Conservation (phyloP, 805 yeast genomes). For the Zygosaccharomyces bailii region DNA sequence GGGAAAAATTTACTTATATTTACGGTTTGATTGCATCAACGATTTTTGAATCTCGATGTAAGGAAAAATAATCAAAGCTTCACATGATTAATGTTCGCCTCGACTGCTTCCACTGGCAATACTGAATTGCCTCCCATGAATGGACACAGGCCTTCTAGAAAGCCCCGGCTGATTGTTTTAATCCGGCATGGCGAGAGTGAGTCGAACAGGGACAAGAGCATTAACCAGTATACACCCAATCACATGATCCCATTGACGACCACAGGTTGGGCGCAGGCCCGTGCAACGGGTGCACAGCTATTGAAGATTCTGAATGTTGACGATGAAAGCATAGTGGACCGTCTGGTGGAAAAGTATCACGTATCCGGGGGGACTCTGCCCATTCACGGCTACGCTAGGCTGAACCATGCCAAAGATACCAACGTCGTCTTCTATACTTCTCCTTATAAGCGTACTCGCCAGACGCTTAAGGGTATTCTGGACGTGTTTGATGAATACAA, state of each 20-base stretch:
- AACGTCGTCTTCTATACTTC: conserved; percentile 77
- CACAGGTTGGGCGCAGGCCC: conserved; percentile 64
- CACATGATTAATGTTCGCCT: not conserved
- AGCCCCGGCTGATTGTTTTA: conserved; percentile 62
- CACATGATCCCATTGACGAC: conserved; percentile 73
- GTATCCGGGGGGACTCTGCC: conserved; percentile 14
- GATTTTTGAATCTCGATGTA: not conserved
- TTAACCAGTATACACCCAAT: conserved; percentile 74
- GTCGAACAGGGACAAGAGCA: conserved; percentile 80
- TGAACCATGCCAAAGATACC: conserved; percentile 46
- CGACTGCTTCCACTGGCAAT: not conserved
- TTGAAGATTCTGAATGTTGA: conserved; percentile 30
- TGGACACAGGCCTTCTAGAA: conserved; percentile 8
- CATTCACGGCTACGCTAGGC: conserved; percentile 23
- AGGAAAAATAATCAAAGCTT: not conserved
- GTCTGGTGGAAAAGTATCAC: conserved; percentile 23
- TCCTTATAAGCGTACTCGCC: conserved; percentile 80
- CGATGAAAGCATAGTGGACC: conserved; percentile 19
- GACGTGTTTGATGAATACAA: conserved; percentile 47
- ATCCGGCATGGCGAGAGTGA: conserved; percentile 93
- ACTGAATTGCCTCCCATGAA: not conserved
- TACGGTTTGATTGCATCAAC: not conserved
- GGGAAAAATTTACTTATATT: not conserved
- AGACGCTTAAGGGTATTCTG: conserved; percentile 71
- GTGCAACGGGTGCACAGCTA: conserved; percentile 54